A percentile compares a stretch with the other conserved stretches of the same genome.
phyloP scores from a whole-genome alignment of 2,329 filamentous ascomycete genomes.

The Cercospora brassicicola region DNA sequence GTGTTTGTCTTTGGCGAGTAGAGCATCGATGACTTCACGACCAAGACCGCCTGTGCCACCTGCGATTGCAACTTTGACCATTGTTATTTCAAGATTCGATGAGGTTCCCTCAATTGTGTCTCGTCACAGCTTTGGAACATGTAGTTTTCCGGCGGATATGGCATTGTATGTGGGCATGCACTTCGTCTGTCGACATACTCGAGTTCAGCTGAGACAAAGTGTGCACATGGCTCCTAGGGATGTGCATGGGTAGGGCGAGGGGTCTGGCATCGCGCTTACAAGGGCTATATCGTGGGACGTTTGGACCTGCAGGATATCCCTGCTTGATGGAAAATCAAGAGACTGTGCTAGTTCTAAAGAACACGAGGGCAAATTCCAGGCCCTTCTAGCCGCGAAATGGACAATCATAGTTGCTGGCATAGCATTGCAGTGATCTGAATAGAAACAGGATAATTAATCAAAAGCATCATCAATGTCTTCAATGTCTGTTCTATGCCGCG shows the following conservation, averaged over 20 bases:
- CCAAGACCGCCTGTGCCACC: conserved; percentile 54
- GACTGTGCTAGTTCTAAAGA: background rate
- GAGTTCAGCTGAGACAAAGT: no score
- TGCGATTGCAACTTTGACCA: conserved; percentile 50
- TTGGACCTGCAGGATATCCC: background rate
- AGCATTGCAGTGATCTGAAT: no score
- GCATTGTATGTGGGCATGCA: background rate
- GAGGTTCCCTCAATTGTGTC: background rate
- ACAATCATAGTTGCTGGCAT: no score
- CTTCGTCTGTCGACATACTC: background rate
- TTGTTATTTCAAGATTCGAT: conserved; percentile 28
- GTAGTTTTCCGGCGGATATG: background rate
- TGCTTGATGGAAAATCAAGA: background rate
- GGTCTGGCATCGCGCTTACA: no score
- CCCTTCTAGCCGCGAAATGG: no score
- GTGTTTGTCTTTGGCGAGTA: conserved; percentile 53
- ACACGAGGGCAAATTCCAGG: background rate
- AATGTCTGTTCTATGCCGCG: no score
- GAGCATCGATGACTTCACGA: conserved; percentile 53
- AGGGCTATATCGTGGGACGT: background rate
- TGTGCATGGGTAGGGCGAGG: background rate
- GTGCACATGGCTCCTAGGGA: background rate
- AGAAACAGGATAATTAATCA: no score
- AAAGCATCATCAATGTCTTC: no score
- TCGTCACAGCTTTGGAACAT: background rate